Base-by-base conservation (phyloP, 2,329 filamentous ascomycete species). In the Phaeomoniella chlamydospora region DNA sequence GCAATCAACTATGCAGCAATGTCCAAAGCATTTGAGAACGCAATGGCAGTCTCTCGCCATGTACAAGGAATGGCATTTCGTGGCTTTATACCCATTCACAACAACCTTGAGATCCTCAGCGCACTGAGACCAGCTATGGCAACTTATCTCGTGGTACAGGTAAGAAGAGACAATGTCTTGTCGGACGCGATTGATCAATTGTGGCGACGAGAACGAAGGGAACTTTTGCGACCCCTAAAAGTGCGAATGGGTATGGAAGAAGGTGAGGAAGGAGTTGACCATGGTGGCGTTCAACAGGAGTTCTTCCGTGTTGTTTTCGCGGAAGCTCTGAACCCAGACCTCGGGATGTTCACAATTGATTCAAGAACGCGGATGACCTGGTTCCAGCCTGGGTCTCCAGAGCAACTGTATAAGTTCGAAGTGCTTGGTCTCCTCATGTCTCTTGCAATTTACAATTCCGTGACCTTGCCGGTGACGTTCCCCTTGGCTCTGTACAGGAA, bases 281-380 rank as follows among this genome's bases (percentile, higher is more conserved):
- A 88, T 34, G 90, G 90, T 31, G 90, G 90, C 43, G 87, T 98
- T 1, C 88, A 94, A 48, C 87, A 94, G 53, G 90, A 98, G 44
- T 96, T 94, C 53, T 96, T 98, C 60, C 76, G 85, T 12, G 60
- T 94, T 17, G 76, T 83, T 13, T 77, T 94, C 46, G 74, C 74
- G 1, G 79, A 93, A 49, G 82, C 81, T 3, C 68, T 96, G 32
- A 69, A 84, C 46, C 80, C 84, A 3, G 70, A 77, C 31, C 84
- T 81, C 49, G 86, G 74, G 58, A 63, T 61, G 62, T 96, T 96
- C 53, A 80, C 77, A 0, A 70, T 84, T 18, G 86, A 96, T 46
- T 58, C 72, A 1, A 65, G 75, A 37, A 90, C 81, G 1, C 74
- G 74, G 18, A 80, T 90, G 69, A 77, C 78, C 9, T 98, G 86